Evolutionary conservation across 345 rosid genomes (phyloP), one percentile per base, ranked within the genome.

Genomic region (Eucalyptus globulus): DNA sequence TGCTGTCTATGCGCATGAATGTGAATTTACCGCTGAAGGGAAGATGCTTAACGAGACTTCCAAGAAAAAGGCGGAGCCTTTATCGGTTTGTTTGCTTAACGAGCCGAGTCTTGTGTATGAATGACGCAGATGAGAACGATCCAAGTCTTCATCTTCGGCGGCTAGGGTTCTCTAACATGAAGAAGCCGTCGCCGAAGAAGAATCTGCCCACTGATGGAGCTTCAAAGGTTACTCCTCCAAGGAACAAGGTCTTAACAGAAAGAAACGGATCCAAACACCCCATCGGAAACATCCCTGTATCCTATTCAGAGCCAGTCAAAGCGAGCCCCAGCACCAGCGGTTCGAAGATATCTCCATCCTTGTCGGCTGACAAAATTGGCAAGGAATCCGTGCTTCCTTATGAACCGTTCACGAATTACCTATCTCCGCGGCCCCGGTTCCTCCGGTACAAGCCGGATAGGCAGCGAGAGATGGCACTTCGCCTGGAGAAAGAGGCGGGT

Each of bases 391-490:
- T 88, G 56, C 54, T 51, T 40, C 89, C 91, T 90, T 91, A 90
- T 83, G 94, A 92, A 53, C 93, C 93, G 67, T 49, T 67, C 56
- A 89, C 56, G 10, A 91, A 88, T 91, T 90, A 89, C 53, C 93
- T 90, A 47, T 93, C 93, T 12, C 94, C 93, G 3, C 90, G 96
- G 92, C 94, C 95, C 92, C 86, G 19, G 86, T 94, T 92, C 87
- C 91, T 93, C 53, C 91, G 94, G 14, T 92, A 93, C 50, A 90
- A 92, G 62, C 95, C 96, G 14, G 87, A 89, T 56, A 89, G 94
- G 89, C 90, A 91, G 50, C 91, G 40, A 8, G 94, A 93, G 85
- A 90, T 92, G 8, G 13, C 90, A 27, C 90, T 91, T 44, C 89
- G 67, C 12, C 67, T 81, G 40, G 90, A 92, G 90, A 90, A 89